phyloP scores from a whole-genome alignment of 495 filamentous ascomycete species.

The Cryomyces minteri region DNA sequence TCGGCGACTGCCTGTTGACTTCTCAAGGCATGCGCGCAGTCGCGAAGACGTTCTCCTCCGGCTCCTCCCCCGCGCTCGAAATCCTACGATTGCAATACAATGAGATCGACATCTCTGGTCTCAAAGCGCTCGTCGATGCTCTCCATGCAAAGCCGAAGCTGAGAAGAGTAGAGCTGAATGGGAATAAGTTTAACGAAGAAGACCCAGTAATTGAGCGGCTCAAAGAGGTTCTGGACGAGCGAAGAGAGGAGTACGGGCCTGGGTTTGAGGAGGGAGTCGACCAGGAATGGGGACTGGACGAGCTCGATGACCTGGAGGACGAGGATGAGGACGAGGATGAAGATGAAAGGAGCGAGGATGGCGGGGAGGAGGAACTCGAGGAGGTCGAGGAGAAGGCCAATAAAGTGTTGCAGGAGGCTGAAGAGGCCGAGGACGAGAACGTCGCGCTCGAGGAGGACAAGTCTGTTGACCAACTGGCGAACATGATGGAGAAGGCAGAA shows the following conservation, averaged over 20 bases:
- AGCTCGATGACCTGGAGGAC: slow-evolving; percentile 65
- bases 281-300: slow-evolving; percentile 63
- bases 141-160: slow-evolving; percentile 47
- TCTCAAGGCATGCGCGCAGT: slow-evolving; percentile 61
- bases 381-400: slow-evolving; percentile 38
- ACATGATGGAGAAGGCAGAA: slow-evolving; percentile 39
- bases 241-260: slow-evolving; percentile 42
- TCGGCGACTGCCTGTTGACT: slow-evolving; percentile 73
- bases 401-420: slow-evolving; percentile 47
- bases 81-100: slow-evolving; percentile 81
- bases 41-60: slow-evolving; percentile 50
- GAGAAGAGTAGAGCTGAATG: slow-evolving; percentile 79
- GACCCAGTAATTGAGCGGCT: slow-evolving; percentile 41
- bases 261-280: slow-evolving; percentile 37
- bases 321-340: slow-evolving; percentile 49
- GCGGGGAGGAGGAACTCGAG: slow-evolving; percentile 37
- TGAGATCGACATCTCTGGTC: slow-evolving; percentile 60
- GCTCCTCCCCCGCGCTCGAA: slow-evolving; percentile 58
- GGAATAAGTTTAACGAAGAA: slow-evolving; percentile 84
- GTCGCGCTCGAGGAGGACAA: slow-evolving; percentile 53
- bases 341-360: slow-evolving; percentile 30
- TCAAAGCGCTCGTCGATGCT: slow-evolving; percentile 49
- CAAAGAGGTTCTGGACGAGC: slow-evolving; percentile 29
- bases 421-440: slow-evolving; percentile 56
- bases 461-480: slow-evolving; percentile 66